Percentiles rank a stretch among this genome's conserved stretches.
phyloP scores from a whole-genome alignment of 768 basidiomycete species.

The Rhizopogon vulgaris region DNA sequence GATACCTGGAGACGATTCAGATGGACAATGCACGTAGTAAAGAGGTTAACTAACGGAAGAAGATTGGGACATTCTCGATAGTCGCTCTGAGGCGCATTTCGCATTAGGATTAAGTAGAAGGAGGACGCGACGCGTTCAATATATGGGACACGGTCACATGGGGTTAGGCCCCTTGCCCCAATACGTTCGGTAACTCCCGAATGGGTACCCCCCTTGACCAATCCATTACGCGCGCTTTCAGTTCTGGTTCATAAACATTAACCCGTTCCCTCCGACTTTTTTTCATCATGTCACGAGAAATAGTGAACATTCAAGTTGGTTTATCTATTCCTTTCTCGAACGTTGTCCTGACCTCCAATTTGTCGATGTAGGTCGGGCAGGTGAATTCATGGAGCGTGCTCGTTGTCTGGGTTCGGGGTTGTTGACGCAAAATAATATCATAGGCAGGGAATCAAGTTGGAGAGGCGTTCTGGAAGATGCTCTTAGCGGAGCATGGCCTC shows the following conservation, averaged over 20 bases:
- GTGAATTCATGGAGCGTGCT: constrained; percentile 26
- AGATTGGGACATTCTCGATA: constrained; percentile 51
- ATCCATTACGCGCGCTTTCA: constrained; percentile 4
- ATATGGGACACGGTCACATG: constrained; percentile 21
- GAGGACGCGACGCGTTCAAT: constrained; percentile 10
- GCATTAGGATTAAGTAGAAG: background rate
- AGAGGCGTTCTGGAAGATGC: constrained; percentile 84
- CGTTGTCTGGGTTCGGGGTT: background rate
- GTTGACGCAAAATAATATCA: constrained; percentile 7
- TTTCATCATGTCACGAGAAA: constrained; percentile 63
- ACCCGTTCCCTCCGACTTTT: background rate
- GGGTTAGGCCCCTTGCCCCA: background rate
- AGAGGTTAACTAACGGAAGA: constrained; percentile 39
- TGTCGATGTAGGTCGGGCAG: constrained; percentile 55
- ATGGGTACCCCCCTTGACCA: background rate
- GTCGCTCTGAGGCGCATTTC: constrained; percentile 61
- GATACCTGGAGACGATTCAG: constrained; percentile 41
- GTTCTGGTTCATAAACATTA: constrained; percentile 1
- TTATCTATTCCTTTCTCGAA: background rate
- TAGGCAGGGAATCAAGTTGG: constrained; percentile 77
- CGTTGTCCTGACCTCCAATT: background rate
- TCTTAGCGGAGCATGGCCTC: constrained; percentile 82
- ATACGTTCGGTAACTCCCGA: background rate
- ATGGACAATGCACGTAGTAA: constrained; percentile 6
- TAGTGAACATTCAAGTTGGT: constrained; percentile 72